A percentile compares a stretch with the other conserved stretches of the same genome.
Evolutionary conservation across 73 alveolate genomes (phyloP).

Genomic region (Urostyla sp.): DNA sequence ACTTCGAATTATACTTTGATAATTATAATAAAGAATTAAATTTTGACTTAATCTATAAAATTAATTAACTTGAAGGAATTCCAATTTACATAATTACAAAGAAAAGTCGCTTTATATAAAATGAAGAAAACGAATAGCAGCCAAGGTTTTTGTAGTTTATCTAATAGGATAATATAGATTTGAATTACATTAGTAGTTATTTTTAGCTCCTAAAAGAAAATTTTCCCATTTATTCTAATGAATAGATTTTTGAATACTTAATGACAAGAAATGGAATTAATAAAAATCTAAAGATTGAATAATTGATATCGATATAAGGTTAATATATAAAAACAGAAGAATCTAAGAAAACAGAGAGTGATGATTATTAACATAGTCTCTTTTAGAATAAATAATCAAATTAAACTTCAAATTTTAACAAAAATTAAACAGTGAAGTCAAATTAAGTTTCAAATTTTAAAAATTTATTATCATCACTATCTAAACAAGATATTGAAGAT

Average conservation of each 20-base stretch:
- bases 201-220: constrained; percentile 22
- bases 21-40: not conserved
- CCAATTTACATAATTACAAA: constrained; percentile 31
- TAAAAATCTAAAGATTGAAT: not conserved
- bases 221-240: constrained; percentile 25
- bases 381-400: too few species aligned
- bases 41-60: constrained; percentile 21
- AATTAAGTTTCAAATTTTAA: too few species aligned
- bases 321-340: not conserved
- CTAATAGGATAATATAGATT: not conserved
- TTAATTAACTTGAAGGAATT: constrained; percentile 17
- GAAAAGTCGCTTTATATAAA: not conserved
- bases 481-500: too few species aligned
- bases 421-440: too few species aligned
- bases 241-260: constrained; percentile 3
- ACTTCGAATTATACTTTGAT: constrained; percentile 1
- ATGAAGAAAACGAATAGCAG: constrained; percentile 23
- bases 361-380: too few species aligned
- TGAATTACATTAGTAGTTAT: not conserved
- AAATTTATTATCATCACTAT: too few species aligned
- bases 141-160: constrained; percentile 22
- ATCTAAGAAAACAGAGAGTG: not conserved
- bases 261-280: constrained; percentile 10
- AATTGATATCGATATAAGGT: constrained; percentile 2
- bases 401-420: too few species aligned